Evolutionary conservation across 139 green algal genomes (phyloP).

Genomic region (Coccomyxa sp.): DNA sequence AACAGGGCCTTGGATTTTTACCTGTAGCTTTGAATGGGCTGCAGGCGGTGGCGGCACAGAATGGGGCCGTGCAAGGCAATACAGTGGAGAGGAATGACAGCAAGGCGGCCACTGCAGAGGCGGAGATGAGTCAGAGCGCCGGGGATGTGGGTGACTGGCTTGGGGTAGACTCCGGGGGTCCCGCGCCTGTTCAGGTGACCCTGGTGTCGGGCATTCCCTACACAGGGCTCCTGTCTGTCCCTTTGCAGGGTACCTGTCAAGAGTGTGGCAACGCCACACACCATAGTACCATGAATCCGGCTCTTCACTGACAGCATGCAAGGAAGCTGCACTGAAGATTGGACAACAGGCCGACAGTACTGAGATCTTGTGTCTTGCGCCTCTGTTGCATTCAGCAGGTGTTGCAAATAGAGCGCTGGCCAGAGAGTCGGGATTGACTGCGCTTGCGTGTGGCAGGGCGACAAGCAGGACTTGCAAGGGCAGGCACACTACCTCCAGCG

Average conservation of each 20-base stretch:
- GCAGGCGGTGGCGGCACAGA: too few relatives aligned
- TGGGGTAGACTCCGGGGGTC: slow-evolving; percentile 1
- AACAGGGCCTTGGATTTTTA: too few relatives aligned
- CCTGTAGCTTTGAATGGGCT: too few relatives aligned
- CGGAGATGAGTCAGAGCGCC: slow-evolving; percentile 1
- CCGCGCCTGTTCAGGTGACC: background rate
- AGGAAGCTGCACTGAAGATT: background rate
- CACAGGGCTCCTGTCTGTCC: background rate
- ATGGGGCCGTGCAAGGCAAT: too few relatives aligned
- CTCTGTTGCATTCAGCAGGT: background rate
- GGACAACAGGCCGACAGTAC: background rate
- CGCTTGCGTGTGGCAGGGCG: background rate
- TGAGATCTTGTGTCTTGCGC: background rate
- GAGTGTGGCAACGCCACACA: background rate
- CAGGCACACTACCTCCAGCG: background rate
- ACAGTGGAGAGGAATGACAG: too few relatives aligned
- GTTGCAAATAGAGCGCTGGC: background rate
- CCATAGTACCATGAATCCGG: background rate
- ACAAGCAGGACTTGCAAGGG: background rate
- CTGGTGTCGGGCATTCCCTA: background rate
- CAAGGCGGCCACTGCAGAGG: slow-evolving; percentile 8
- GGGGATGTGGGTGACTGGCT: slow-evolving; percentile 17
- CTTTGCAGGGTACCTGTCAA: background rate
- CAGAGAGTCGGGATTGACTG: background rate
- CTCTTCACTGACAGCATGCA: background rate